Percentiles rank a stretch among this genome's conserved stretches.
phyloP scores from a whole-genome alignment of 352 stramenopile genomes.

The Phytopythium oedochilum region DNA sequence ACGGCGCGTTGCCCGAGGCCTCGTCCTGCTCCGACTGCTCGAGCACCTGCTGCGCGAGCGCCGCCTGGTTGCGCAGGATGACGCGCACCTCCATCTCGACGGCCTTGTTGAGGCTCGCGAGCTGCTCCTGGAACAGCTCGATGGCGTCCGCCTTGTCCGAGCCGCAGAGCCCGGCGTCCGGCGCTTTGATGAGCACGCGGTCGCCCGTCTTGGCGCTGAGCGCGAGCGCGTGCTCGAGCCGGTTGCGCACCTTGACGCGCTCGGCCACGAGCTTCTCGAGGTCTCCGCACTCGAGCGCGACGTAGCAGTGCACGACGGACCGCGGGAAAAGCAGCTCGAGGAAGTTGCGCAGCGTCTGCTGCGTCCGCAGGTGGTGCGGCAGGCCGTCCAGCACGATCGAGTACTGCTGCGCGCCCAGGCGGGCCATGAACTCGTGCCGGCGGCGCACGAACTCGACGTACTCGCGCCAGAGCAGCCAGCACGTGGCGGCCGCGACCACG shows the following conservation, averaged over 20 bases:
- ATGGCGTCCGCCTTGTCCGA: slow-evolving; percentile 64
- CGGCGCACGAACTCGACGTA: slow-evolving; percentile 72
- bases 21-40: slow-evolving; percentile 11
- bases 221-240: slow-evolving; percentile 64
- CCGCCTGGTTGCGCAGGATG: slow-evolving; percentile 63
- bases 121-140: slow-evolving; percentile 57
- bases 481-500: slow-evolving; percentile 46
- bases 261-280: slow-evolving; percentile 72
- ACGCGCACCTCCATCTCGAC: slow-evolving; percentile 75
- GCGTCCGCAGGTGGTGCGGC: slow-evolving; percentile 64
- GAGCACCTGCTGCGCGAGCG: slow-evolving; percentile 49
- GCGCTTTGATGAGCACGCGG: slow-evolving; percentile 35
- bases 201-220: slow-evolving; percentile 57
- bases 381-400: slow-evolving; percentile 71
- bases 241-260: slow-evolving; percentile 59
- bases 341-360: slow-evolving; percentile 76
- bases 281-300: slow-evolving; percentile 68
- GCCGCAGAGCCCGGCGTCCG: slow-evolving; percentile 23
- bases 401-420: slow-evolving; percentile 66
- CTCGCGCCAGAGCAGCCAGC: slow-evolving; percentile 61
- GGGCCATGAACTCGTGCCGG: slow-evolving; percentile 72
- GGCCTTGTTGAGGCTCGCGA: slow-evolving; percentile 65
- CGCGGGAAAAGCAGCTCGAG: slow-evolving; percentile 68
- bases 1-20: background rate
- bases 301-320: slow-evolving; percentile 63